Conservation (phyloP, 2,329 filamentous ascomycete species). For the Cercospora sp. region DNA sequence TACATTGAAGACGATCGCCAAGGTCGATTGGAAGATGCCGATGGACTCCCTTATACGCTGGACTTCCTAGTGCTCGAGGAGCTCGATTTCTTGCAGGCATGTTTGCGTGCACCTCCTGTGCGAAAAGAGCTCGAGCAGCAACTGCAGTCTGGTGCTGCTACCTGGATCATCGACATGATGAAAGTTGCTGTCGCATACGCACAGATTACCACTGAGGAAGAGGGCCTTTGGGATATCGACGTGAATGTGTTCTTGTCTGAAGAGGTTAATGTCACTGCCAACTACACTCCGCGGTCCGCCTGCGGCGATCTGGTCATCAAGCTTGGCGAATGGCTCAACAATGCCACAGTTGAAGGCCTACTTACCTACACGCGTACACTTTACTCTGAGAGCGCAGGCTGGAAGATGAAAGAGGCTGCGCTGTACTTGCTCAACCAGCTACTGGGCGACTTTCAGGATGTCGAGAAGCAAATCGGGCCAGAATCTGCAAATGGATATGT, state of each 20-base stretch:
- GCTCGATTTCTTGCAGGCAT: conserved; percentile 90
- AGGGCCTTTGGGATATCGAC: conserved; percentile 94
- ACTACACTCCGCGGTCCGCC: conserved; percentile 92
- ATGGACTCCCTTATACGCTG: conserved; percentile 88
- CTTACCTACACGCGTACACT: conserved; percentile 73
- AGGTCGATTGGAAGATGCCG: conserved; percentile 83
- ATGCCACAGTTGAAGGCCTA: conserved; percentile 74
- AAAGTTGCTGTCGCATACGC: conserved; percentile 81
- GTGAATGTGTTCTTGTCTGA: conserved; percentile 94
- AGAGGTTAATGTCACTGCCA: conserved; percentile 90
- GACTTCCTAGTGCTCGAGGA: conserved; percentile 94
- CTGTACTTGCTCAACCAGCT: conserved; percentile 85
- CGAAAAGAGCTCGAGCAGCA: conserved; percentile 85
- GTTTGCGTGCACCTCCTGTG: conserved; percentile 83
- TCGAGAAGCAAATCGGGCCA: conserved; percentile 67
- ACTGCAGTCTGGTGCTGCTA: conserved; percentile 64
- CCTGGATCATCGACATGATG: conserved; percentile 87
- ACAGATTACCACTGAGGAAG: conserved; percentile 88
- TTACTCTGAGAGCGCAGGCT: conserved; percentile 60
- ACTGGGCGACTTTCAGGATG: conserved; percentile 78
- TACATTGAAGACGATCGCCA: conserved; percentile 86
- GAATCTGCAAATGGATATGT: conserved; percentile 73
- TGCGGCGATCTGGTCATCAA: conserved; percentile 92
- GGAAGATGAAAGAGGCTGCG: conserved; percentile 74
- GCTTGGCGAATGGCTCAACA: conserved; percentile 83